These are phyloP conservation scores for Eucalyptus fibrosa DNA, from an alignment of 345 rosid genomes.

Conservation along the genomic window DNA sequence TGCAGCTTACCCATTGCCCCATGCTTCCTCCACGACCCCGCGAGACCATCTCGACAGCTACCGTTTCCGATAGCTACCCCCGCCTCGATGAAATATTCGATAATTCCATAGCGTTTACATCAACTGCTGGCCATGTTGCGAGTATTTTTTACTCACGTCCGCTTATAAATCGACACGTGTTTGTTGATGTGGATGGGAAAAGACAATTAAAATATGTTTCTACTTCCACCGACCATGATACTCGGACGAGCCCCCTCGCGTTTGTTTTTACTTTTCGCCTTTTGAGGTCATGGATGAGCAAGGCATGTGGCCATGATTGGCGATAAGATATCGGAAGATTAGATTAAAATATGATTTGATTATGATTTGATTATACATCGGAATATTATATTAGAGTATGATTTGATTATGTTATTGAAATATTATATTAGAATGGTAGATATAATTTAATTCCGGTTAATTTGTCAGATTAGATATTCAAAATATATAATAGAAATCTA, in stretches of 20 bases:
- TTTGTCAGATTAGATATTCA: rapidly evolving
- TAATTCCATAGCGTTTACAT: not conserved
- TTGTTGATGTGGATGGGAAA: not conserved
- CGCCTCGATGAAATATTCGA: no score
- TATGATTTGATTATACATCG: rapidly evolving
- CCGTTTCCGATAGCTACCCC: no score
- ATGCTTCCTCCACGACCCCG: no score
- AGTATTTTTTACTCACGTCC: not conserved
- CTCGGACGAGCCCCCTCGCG: not conserved
- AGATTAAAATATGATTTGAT: no score
- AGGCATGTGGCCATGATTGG: not conserved
- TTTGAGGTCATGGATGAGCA: not conserved
- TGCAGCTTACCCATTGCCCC: no score
- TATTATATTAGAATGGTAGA: rapidly evolving
- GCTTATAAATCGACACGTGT: not conserved
- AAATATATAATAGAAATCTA: rapidly evolving
- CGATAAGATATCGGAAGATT: no score
- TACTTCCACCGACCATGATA: not conserved
- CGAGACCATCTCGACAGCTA: no score
- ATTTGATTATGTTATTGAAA: no score
- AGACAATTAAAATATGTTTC: not conserved
- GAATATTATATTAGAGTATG: no score
- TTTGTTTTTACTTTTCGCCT: not conserved
- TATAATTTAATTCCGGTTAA: rapidly evolving
- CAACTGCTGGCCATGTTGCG: not conserved